A percentile compares a stretch with the other conserved stretches of the same genome.
Evolutionary conservation across 257 asterid species (phyloP).

Genomic region (Fraxinus cuspidata): DNA sequence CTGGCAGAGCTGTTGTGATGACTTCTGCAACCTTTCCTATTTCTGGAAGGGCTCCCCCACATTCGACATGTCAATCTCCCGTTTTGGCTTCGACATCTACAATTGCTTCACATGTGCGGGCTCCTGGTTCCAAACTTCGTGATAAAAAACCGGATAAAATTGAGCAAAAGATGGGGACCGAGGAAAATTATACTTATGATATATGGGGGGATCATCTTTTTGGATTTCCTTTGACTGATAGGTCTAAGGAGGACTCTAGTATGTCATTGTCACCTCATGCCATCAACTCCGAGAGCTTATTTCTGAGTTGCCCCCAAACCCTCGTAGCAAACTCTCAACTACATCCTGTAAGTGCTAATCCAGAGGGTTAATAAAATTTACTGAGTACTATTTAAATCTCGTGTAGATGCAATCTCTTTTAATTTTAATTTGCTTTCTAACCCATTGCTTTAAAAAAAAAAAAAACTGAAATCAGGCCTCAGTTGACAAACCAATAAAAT

Average conservation of each 20-base stretch:
- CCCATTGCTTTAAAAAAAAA: neutral
- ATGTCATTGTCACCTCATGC: conserved; percentile 30
- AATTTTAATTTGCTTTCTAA: neutral
- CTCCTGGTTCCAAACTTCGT: conserved; percentile 68
- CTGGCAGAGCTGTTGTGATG: conserved; percentile 49
- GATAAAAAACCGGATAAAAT: conserved; percentile 30
- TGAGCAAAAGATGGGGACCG: conserved; percentile 33
- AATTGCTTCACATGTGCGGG: conserved; percentile 69
- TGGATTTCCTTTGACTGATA: conserved; percentile 39
- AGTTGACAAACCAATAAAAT: neutral
- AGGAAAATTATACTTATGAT: conserved; percentile 65
- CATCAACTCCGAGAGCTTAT: conserved; percentile 68
- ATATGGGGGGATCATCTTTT: conserved; percentile 94
- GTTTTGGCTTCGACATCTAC: conserved; percentile 47
- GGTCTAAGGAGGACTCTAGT: conserved; percentile 35
- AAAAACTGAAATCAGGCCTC: neutral
- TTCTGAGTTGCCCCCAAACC: conserved; percentile 67
- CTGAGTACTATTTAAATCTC: neutral
- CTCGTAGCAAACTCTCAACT: conserved; percentile 46
- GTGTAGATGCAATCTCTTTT: neutral
- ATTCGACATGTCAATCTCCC: conserved; percentile 42
- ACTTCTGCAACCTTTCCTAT: conserved; percentile 70
- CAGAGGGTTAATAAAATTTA: conserved; percentile 42
- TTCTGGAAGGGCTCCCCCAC: conserved; percentile 38
- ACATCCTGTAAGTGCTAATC: conserved; percentile 47